Base-by-base conservation (phyloP, 1,139 yeast species). In the Saccharomycopsis phalli region DNA sequence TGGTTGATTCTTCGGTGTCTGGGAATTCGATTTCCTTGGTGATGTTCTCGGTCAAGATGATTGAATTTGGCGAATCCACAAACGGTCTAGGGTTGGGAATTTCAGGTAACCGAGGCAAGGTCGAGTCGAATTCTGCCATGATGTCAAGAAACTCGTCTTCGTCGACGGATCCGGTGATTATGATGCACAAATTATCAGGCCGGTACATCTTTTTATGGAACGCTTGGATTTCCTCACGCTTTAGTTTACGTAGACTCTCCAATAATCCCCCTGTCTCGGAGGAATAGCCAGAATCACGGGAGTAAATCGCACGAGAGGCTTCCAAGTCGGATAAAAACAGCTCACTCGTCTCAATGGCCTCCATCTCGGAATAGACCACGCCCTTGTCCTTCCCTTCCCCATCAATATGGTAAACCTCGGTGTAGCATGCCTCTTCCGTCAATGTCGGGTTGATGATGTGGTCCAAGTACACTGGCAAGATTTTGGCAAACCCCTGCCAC, bases 321-420 rank as follows among this genome's bases (percentile, higher is more conserved):
- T 73, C 74, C 49, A 78, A 61, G 50, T 69, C 69, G n/a, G 83
- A 61, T 22, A 84, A 63, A 49, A 78, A 81, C 74, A 80, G 78
- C n/a, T 88, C 71, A 49, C 80, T 83, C 51, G 75, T 74, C 57
- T 87, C 94, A 42, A 82, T 79, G 14, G 88, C 97, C 56, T 87
- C 96, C 97, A 93, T 93, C 61, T 93, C 99, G 45, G 94, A 81
- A 57, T 82, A 93, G 3, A 93, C 98, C 30, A 93, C 98, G 48
- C 99, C 99, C 55, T 86, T 86, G 53, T 93, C 98, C 48, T 81
- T 78, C 20, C 86, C 95, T 13, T 75, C 69, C 1, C 94, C 95
- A 55, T 91, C 97, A 41, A 91, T 72, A 57, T 93, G 97, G 57
- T 86, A 86, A 4, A 93, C 98, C 55, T 93, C 99, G 1, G 98